Evolutionary conservation across 169 alveolate genomes (phyloP).

Genomic region (Plasmodium gaboni): DNA sequence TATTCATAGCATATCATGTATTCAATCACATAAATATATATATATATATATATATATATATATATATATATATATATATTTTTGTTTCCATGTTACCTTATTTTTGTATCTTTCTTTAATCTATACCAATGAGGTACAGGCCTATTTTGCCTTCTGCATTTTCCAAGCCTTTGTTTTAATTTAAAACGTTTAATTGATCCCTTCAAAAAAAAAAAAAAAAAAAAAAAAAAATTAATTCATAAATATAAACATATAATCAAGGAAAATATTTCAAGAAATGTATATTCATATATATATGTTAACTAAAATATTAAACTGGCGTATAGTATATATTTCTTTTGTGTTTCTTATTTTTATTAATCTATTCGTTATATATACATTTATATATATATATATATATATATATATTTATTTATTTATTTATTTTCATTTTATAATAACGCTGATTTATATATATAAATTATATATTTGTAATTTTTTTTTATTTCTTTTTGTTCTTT

Average conservation of each 20-base stretch:
- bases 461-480: too few species aligned
- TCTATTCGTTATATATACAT: background rate
- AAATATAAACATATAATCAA: background rate
- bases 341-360: too few species aligned
- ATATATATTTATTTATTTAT: background rate
- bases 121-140: constrained; percentile 98
- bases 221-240: constrained; percentile 10
- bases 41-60: background rate
- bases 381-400: background rate
- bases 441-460: too few species aligned
- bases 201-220: constrained; percentile 76
- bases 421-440: too few species aligned
- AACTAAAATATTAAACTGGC: too few species aligned
- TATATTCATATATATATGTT: constrained; percentile 1
- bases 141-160: constrained; percentile 95
- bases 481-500: too few species aligned
- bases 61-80: background rate
- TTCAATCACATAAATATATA: too few species aligned
- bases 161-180: constrained; percentile 94
- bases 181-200: constrained; percentile 93
- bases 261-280: background rate
- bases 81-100: constrained; percentile 87
- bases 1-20: too few species aligned
- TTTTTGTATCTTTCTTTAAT: constrained; percentile 93
- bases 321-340: too few species aligned